A percentile compares a stretch with the other conserved stretches of the same genome.
Evolutionary conservation across 148 eudicot genomes (phyloP).

Genomic region (Mesembryanthemum crystallinum): DNA sequence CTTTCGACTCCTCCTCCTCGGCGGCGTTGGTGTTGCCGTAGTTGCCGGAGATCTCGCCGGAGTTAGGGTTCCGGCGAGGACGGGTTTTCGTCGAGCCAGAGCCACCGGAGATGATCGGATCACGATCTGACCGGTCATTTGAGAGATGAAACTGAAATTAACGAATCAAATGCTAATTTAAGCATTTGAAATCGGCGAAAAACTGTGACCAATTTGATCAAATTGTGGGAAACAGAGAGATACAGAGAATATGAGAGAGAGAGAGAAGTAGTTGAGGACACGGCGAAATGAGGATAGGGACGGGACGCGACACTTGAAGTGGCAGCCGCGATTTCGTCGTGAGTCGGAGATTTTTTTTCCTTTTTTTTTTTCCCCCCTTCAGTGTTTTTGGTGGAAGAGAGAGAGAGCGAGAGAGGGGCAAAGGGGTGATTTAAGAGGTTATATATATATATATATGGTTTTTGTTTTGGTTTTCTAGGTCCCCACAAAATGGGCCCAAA

Average conservation of each 20-base stretch:
- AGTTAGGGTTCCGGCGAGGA: not conserved
- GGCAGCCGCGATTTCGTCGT: too few species aligned
- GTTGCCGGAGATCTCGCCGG: not conserved
- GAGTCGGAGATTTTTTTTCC: too few species aligned
- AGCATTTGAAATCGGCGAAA: not conserved
- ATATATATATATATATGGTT: too few species aligned
- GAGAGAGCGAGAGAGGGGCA: too few species aligned
- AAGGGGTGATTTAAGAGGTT: too few species aligned
- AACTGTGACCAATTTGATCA: not conserved
- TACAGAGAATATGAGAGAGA: not conserved
- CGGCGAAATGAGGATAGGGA: too few species aligned
- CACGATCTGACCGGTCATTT: conserved; percentile 35
- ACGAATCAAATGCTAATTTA: not conserved
- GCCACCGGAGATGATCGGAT: conserved; percentile 24
- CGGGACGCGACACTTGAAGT: too few species aligned
- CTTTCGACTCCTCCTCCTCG: not conserved
- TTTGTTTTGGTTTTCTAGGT: too few species aligned
- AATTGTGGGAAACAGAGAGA: not conserved
- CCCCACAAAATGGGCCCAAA: too few species aligned
- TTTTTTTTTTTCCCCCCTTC: too few species aligned
- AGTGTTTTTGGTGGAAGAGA: too few species aligned
- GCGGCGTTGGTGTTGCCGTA: not conserved
- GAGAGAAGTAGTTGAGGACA: not conserved
- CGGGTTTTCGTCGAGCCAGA: conserved; percentile 7
- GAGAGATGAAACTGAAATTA: not conserved